Evolutionary conservation across 78 protist genomes (phyloP).

Genomic region (Protostelium mycophagum): DNA sequence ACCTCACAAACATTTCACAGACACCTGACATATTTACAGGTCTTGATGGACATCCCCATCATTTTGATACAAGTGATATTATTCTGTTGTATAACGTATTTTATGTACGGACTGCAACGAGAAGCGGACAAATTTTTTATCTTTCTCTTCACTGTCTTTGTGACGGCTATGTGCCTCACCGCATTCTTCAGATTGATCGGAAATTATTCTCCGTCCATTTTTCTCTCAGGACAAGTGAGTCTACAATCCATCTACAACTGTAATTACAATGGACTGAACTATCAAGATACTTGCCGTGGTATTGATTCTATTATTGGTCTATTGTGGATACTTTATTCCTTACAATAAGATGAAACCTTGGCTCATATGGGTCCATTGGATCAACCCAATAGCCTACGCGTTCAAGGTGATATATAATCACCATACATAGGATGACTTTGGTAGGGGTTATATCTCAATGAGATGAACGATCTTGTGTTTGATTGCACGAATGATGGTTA

Average conservation of each 20-base stretch:
- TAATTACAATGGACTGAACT: too few species aligned
- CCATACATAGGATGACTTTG: not conserved
- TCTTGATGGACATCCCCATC: constrained; percentile 36
- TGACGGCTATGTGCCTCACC: constrained; percentile 25
- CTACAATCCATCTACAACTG: too few species aligned
- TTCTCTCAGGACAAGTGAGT: constrained; percentile 3
- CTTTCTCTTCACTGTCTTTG: constrained; percentile 27
- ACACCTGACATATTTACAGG: not conserved
- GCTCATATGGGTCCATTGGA: constrained; percentile 49
- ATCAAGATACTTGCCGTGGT: constrained; percentile 17
- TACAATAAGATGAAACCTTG: constrained; percentile 37
- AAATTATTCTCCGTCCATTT: constrained; percentile 28
- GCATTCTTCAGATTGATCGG: constrained; percentile 37
- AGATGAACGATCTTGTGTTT: not conserved
- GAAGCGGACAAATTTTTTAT: constrained; percentile 39
- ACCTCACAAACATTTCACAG: not conserved
- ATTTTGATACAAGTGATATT: constrained; percentile 26
- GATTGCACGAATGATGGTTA: not conserved
- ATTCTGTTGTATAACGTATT: constrained; percentile 24
- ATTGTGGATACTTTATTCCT: constrained; percentile 41
- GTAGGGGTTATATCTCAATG: not conserved
- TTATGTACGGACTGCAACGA: constrained; percentile 39
- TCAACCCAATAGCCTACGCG: constrained; percentile 41
- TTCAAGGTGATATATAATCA: constrained; percentile 48
- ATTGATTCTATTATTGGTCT: constrained; percentile 25